Conservation (phyloP, 208 protist genomes). For the Leishmania turanica region DNA sequence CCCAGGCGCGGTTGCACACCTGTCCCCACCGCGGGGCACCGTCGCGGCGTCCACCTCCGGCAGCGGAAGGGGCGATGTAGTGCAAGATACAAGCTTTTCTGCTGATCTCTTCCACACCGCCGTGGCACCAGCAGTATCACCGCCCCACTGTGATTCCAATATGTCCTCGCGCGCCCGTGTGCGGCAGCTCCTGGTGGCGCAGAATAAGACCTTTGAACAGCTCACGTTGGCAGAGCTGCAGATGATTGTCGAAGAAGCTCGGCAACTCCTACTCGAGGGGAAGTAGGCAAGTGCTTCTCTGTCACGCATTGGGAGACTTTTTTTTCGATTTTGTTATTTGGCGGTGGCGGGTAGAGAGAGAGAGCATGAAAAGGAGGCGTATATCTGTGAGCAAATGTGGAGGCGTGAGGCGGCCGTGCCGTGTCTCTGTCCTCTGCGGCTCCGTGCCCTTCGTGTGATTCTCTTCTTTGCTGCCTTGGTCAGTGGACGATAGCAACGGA, state of each 20-base stretch:
- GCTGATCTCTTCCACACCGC: not conserved
- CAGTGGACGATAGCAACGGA: not conserved
- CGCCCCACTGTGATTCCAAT: not conserved
- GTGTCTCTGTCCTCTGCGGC: not conserved
- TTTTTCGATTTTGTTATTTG: not conserved
- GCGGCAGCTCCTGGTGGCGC: slow-evolving; percentile 31
- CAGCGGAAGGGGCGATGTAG: not conserved
- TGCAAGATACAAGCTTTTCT: not conserved
- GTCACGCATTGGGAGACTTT: not conserved
- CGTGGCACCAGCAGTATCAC: not conserved
- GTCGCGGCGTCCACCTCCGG: not conserved
- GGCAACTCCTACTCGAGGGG: slow-evolving; percentile 18
- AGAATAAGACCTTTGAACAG: slow-evolving; percentile 64
- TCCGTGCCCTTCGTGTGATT: not conserved
- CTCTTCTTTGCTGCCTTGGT: not conserved
- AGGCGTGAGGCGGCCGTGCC: not conserved
- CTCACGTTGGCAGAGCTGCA: slow-evolving; percentile 64
- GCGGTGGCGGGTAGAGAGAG: not conserved
- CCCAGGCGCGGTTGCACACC: no score
- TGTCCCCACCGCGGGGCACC: slow-evolving; percentile 4
- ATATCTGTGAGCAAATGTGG: not conserved
- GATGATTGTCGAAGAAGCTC: slow-evolving; percentile 68
- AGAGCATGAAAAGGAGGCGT: not conserved
- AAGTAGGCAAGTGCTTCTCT: not conserved
- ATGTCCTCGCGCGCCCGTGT: slow-evolving; percentile 12